Evolutionary conservation across 163 green algal species (phyloP).

Genomic region (Chloromonas sp.): DNA sequence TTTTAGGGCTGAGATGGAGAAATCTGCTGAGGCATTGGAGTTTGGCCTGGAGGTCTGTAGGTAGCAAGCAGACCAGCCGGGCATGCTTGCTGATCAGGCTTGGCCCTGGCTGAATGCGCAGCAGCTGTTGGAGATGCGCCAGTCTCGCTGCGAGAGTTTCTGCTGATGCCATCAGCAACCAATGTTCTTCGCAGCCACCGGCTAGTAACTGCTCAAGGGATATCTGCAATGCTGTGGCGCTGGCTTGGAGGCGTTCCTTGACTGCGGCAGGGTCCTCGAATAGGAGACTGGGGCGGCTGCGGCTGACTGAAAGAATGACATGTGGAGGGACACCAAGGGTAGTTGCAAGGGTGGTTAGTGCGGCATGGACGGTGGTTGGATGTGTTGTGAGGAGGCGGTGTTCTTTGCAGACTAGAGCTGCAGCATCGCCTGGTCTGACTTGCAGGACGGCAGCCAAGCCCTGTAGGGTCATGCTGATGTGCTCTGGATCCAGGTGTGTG

Average conservation of each 20-base stretch:
- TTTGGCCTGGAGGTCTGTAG: background rate
- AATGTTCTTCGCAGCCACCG: background rate
- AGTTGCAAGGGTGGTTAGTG: background rate
- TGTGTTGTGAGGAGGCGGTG: background rate
- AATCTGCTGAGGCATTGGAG: background rate
- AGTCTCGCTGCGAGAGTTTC: background rate
- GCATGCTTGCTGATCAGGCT: conserved; percentile 10
- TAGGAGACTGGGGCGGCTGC: background rate
- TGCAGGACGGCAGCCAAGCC: background rate
- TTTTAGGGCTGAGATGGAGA: background rate
- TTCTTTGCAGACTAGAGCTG: background rate
- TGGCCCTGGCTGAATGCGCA: background rate
- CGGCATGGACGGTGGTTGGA: background rate
- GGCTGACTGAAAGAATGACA: background rate
- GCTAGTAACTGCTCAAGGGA: background rate
- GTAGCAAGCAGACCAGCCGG: background rate
- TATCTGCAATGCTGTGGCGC: conserved; percentile 3
- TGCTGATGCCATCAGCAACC: background rate
- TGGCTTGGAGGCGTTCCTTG: conserved; percentile 3
- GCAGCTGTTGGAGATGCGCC: background rate
- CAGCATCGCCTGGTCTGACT: background rate
- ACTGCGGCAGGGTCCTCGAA: conserved; percentile 4
- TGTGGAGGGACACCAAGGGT: background rate
- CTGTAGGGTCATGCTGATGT: background rate
- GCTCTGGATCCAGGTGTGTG: background rate